Evolutionary conservation across 495 filamentous ascomycete species (phyloP).

Genomic region (Cercophora newfieldiana): DNA sequence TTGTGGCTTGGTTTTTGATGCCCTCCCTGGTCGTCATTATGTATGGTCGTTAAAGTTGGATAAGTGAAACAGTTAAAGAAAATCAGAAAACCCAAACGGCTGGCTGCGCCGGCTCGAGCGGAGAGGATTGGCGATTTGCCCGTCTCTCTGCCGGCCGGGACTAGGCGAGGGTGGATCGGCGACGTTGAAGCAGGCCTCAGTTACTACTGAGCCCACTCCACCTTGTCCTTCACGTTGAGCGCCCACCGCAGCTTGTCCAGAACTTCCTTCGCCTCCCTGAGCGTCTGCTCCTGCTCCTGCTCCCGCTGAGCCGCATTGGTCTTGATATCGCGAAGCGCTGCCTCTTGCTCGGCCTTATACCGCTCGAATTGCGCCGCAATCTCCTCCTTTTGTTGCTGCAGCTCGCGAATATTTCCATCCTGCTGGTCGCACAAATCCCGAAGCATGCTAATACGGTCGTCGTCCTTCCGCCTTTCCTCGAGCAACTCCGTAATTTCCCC

Average conservation of each 20-base stretch:
- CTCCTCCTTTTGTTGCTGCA: slow-evolving; percentile 60
- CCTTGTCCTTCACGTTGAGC: slow-evolving; percentile 61
- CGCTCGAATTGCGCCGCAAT: slow-evolving; percentile 56
- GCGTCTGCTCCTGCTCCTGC: slow-evolving; percentile 51
- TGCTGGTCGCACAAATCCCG: slow-evolving; percentile 69
- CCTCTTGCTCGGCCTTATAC: slow-evolving; percentile 66
- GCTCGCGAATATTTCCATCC: slow-evolving; percentile 61
- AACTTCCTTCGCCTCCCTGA: slow-evolving; percentile 62
- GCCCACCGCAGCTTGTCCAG: slow-evolving; percentile 69
- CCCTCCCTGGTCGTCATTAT: slow-evolving; percentile 18
- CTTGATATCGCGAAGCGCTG: slow-evolving; percentile 57
- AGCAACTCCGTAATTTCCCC: slow-evolving; percentile 48
- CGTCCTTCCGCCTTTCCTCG: slow-evolving; percentile 54
- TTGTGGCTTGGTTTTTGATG: slow-evolving; percentile 9
- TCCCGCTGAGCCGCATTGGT: slow-evolving; percentile 55
- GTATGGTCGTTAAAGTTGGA: slow-evolving; percentile 23
- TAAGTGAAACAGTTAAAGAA: neutral
- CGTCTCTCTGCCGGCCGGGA: too few species aligned
- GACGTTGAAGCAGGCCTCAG: neutral
- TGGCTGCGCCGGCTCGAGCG: neutral
- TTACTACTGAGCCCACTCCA: slow-evolving; percentile 49
- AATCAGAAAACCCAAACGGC: neutral
- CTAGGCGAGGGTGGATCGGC: too few species aligned
- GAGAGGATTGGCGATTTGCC: neutral
- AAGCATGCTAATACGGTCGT: slow-evolving; percentile 57